phyloP scores from a whole-genome alignment of 768 basidiomycete genomes.

The Hirschioporus abietinus region DNA sequence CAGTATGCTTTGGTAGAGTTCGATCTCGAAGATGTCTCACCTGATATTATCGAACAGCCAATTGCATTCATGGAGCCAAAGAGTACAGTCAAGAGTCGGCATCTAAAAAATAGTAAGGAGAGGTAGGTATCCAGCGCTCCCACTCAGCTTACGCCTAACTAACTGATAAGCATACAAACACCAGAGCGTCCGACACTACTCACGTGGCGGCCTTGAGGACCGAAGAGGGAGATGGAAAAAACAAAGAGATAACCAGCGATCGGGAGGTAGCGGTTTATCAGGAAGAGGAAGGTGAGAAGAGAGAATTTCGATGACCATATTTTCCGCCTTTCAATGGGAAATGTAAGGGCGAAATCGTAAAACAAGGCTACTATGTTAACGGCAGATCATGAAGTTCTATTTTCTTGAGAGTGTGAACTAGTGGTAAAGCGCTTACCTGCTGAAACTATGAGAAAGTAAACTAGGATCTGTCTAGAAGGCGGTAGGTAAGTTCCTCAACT shows the following conservation, averaged over 20 bases:
- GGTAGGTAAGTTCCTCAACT: not conserved
- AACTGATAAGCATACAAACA: not conserved
- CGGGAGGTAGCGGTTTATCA: slow-evolving; percentile 3
- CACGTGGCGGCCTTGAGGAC: not conserved
- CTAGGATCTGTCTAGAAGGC: not conserved
- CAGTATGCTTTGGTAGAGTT: not conserved
- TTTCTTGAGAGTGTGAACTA: not conserved
- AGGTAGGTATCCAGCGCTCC: not conserved
- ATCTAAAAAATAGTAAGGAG: not conserved
- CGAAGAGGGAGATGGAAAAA: not conserved
- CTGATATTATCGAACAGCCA: not conserved
- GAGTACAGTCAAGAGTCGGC: not conserved
- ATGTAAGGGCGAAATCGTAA: slow-evolving; percentile 3
- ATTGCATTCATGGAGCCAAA: not conserved
- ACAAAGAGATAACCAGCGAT: not conserved
- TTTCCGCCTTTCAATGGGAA: not conserved
- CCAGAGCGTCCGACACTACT: not conserved
- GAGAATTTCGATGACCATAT: slow-evolving; percentile 1
- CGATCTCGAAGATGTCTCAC: not conserved
- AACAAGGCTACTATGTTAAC: not conserved
- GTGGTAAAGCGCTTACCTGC: not conserved
- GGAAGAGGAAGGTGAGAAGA: not conserved
- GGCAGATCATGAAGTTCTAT: not conserved
- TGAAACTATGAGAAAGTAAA: not conserved
- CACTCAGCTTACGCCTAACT: not conserved